Base-by-base conservation (phyloP, 169 alveolate species). In the Babesia divergens region DNA sequence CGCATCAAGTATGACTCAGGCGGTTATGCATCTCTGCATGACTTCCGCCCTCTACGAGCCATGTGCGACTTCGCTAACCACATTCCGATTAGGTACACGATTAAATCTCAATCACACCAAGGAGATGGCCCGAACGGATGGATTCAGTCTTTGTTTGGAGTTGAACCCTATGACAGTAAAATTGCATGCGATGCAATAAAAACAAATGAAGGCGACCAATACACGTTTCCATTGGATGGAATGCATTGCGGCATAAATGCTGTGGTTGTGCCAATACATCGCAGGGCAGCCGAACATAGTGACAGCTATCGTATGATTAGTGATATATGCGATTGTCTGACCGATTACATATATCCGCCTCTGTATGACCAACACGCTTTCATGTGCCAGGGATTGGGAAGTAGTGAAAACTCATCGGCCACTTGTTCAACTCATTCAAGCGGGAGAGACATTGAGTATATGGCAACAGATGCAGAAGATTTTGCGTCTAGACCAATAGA, bases 1-100 rank as follows among this genome's bases (percentile, higher is more conserved):
- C 20, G 42, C 24, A 22, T 67, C 7, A 18, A 29, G 44, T 77
- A 68, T 22, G 86, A 77, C 35, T 77, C 81, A 0, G 28, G 52
- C 9, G 56, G 56, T 1, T 44, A 28, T 31, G 52, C 72, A 14
- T 7, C 29, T n/a, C 9, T 6, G 5, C 34, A 26, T 28, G 54
- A 77, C 35, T 64, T 49, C 3, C 38, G 56, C 6, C 86, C 86
- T 40, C 65, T 77, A 9, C 31, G 65, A 22, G 65, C 54, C 34
- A 22, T 26, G 13, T 47, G 50, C 31, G 75, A 77, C 43, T 77
- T 64, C 67, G 43, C 44, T 13, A 77, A 77, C 59, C 65, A 77
- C 51, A 67, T 67, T 22, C 86, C 86, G 34, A 77, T 77, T 22
- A 67, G 56, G 62, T 77, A 77, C 60, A 74, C 65, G 18, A 42